phyloP scores from a whole-genome alignment of 2,329 filamentous ascomycete species.

The Alternaria sp. region DNA sequence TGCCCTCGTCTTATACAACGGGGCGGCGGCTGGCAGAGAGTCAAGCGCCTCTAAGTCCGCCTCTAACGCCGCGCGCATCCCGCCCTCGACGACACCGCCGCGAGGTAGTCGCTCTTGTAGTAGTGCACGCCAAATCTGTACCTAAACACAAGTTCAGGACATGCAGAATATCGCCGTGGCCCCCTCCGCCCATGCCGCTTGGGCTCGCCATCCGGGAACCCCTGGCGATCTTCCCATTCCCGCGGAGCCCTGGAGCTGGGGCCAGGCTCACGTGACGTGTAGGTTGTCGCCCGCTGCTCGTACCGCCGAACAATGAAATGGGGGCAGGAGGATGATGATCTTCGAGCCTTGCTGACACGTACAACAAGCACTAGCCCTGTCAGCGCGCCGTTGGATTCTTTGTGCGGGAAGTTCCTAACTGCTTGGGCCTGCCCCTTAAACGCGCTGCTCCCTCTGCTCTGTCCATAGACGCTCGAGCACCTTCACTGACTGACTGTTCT shows the following conservation, averaged over 20 bases:
- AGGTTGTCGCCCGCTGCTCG: not conserved
- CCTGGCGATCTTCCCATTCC: slow-evolving; percentile 19
- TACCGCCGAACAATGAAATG: slow-evolving; percentile 15
- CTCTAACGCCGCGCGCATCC: not conserved
- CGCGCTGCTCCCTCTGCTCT: slow-evolving; percentile 8
- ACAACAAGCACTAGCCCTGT: slow-evolving; percentile 22
- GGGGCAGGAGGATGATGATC: slow-evolving; percentile 11
- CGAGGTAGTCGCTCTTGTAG: not conserved
- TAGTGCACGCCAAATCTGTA: not conserved
- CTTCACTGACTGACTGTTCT: not conserved
- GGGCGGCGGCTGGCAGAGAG: not conserved
- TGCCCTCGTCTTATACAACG: not conserved
- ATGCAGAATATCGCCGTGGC: not conserved
- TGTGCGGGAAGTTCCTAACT: slow-evolving; percentile 5
- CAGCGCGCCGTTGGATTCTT: slow-evolving; percentile 9
- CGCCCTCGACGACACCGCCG: not conserved
- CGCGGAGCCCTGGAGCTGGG: slow-evolving; percentile 2
- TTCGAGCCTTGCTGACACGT: slow-evolving; percentile 30
- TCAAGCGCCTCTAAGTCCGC: not conserved
- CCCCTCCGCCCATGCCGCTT: not conserved
- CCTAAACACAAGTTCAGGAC: not conserved
- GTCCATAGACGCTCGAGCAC: slow-evolving; percentile 15
- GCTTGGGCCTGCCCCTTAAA: slow-evolving; percentile 22
- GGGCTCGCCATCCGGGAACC: slow-evolving; percentile 9
- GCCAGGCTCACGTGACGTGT: slow-evolving; percentile 17